These are phyloP conservation scores for Sphaerulina vaccinii DNA, from an alignment of 2,329 filamentous ascomycete genomes.

Conservation along the genomic window DNA sequence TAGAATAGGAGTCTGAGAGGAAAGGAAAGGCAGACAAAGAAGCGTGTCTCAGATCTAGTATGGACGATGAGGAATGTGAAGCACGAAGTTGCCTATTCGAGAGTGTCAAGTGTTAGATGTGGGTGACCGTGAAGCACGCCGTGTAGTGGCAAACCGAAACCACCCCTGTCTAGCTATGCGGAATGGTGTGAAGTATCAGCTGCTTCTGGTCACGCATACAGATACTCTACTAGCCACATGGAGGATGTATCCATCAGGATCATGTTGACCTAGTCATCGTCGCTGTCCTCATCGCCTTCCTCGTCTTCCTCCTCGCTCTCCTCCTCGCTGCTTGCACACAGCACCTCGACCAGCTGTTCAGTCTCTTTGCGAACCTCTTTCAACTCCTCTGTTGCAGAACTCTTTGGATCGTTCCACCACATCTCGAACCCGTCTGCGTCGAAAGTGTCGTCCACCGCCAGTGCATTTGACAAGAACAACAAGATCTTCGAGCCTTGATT, in stretches of 20 bases:
- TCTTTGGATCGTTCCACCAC: slow-evolving; percentile 82
- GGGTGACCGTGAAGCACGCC: too few relatives aligned
- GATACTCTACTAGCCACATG: slow-evolving; percentile 1
- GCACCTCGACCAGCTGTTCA: slow-evolving; percentile 71
- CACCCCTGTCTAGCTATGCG: not conserved
- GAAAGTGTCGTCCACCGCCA: slow-evolving; percentile 80
- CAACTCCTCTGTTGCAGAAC: slow-evolving; percentile 67
- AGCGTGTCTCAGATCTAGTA: too few relatives aligned
- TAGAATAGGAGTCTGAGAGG: too few relatives aligned
- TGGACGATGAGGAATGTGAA: too few relatives aligned
- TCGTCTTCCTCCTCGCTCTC: slow-evolving; percentile 59
- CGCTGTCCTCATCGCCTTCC: slow-evolving; percentile 37
- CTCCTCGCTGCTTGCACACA: slow-evolving; percentile 73
- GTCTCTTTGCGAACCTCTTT: slow-evolving; percentile 69
- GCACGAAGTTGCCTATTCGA: too few relatives aligned
- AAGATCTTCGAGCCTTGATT: slow-evolving; percentile 67
- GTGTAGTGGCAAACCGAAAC: not conserved
- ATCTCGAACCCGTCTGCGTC: slow-evolving; percentile 84
- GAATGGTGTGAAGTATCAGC: slow-evolving; percentile 7
- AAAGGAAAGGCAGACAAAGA: too few relatives aligned
- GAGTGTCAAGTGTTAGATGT: too few relatives aligned
- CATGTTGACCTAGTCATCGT: slow-evolving; percentile 13
- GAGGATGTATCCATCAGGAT: not conserved
- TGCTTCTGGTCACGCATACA: slow-evolving; percentile 7
- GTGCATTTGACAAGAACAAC: slow-evolving; percentile 74